Evolutionary conservation across 2,329 filamentous ascomycete species (phyloP).

Genomic region (Sphaerostilbella broomeana): DNA sequence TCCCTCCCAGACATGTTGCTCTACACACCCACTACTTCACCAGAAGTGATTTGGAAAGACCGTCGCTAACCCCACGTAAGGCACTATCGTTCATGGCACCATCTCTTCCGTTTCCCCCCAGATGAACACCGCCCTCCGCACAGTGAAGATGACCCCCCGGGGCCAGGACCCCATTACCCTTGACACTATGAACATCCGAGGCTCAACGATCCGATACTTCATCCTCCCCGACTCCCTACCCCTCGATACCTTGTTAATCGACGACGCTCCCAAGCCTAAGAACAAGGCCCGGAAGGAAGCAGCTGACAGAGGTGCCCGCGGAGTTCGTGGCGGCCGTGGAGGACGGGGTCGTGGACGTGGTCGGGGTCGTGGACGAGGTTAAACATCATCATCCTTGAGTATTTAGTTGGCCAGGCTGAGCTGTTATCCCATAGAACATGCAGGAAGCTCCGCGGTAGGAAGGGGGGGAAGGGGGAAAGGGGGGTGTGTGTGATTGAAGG

Average conservation of each 20-base stretch:
- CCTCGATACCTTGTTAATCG: slow-evolving; percentile 89
- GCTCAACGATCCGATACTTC: slow-evolving; percentile 91
- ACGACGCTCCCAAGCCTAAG: slow-evolving; percentile 97
- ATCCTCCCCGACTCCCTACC: slow-evolving; percentile 94
- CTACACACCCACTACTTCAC: too few relatives aligned
- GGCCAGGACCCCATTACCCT: slow-evolving; percentile 81
- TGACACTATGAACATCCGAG: slow-evolving; percentile 94
- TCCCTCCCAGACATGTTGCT: too few relatives aligned
- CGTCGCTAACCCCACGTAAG: slow-evolving; percentile 38
- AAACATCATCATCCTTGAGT: not conserved
- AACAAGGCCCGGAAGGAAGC: slow-evolving; percentile 99
- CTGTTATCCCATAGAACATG: not conserved
- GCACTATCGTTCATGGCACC: slow-evolving; percentile 93
- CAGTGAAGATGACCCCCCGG: slow-evolving; percentile 92
- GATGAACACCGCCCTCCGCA: slow-evolving; percentile 96
- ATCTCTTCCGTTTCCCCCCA: slow-evolving; percentile 94
- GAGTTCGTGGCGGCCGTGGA: slow-evolving; percentile 47
- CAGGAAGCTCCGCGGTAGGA: slow-evolving; percentile 3
- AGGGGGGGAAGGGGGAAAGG: slow-evolving; percentile 11
- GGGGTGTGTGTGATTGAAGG: slow-evolving; percentile 15
- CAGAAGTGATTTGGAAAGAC: too few relatives aligned
- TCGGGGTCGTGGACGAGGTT: slow-evolving; percentile 32
- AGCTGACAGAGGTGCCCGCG: slow-evolving; percentile 50
- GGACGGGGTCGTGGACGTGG: slow-evolving; percentile 35
- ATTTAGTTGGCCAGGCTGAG: not conserved